Base-by-base conservation (phyloP, 192 early-diverging fungal species). In the Backusella liffmaniae region DNA sequence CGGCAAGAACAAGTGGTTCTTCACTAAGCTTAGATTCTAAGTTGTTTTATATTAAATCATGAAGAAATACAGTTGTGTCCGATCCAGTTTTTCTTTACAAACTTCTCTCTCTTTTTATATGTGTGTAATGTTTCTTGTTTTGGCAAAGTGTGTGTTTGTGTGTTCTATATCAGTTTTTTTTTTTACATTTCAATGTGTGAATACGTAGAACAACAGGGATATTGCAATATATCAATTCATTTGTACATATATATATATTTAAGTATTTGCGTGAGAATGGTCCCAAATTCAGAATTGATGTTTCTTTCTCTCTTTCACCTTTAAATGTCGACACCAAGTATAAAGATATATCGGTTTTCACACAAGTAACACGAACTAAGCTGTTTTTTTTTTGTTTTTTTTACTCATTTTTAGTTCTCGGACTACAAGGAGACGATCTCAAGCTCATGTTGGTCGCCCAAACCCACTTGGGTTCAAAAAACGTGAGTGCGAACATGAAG, bases 1-100 rank as follows among this genome's bases (percentile, higher is more conserved):
- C 75, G 98, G 98, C 86, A 99, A 99, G 94, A 99, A 98, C 94
- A 96, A 96, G 92, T 99, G 98, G 98, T 99, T 99, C 96, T 99
- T 99, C 91, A 93, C 94, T 88, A 99, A 99, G 93, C 95, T 99
- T 80, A 89, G 94, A 79, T 96, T 95, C 92, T 96, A 93, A 74
- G 36, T 37, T 65, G 51, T 74, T 71, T 29, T 49, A 36, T 67
- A 62, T 62, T 62, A 62, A 62, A 62, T 15, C 21, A 29, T 62
- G 56, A 62, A 62, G 56, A 29, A 62, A 29, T 62, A 62, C 56
- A 62, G 21, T 62, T 12, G 12, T 62, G 23, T 62, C 23, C 21
- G 21, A 62, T 62, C 29, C 56, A 13, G 21, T 62, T 62, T 62
- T 44, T 26, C 26, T 62, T 62, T 29, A 29, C 21, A 56, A 16